Evolutionary conservation across 1,284 basidiomycete species (phyloP).

Genomic region (Austropuccinia psidii): DNA sequence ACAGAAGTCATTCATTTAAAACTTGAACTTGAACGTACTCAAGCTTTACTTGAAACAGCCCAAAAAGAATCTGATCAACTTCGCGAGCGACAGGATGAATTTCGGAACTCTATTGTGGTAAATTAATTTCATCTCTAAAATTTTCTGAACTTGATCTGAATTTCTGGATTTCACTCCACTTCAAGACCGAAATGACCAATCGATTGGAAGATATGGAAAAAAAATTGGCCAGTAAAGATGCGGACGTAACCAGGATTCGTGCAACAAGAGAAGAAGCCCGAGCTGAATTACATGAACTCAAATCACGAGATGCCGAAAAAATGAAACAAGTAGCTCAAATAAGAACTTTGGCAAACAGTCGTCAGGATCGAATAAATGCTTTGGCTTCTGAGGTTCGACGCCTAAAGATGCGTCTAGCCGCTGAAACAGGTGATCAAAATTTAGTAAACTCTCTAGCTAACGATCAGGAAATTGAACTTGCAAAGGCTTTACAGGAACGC

Average conservation of each 20-base stretch:
- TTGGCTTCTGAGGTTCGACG: constrained; percentile 68
- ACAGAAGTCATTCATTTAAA: constrained; percentile 40
- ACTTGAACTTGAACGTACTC: constrained; percentile 40
- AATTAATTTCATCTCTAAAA: not conserved
- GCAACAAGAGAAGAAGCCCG: constrained; percentile 68
- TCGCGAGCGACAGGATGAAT: constrained; percentile 40
- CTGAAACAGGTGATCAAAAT: constrained; percentile 62
- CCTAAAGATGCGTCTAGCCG: constrained; percentile 68
- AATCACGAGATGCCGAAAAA: constrained; percentile 61
- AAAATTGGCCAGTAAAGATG: constrained; percentile 53
- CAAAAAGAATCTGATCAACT: constrained; percentile 41
- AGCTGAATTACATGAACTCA: constrained; percentile 66
- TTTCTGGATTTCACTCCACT: not conserved
- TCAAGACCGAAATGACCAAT: constrained; percentile 29
- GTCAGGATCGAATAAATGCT: constrained; percentile 67
- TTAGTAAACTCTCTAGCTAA: constrained; percentile 62
- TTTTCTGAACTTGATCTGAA: not conserved
- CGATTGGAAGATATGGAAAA: constrained; percentile 39
- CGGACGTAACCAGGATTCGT: constrained; percentile 66
- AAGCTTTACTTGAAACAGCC: constrained; percentile 39
- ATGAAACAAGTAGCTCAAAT: constrained; percentile 62
- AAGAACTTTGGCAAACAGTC: constrained; percentile 62
- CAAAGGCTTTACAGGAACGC: constrained; percentile 58
- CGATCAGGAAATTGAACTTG: constrained; percentile 57
- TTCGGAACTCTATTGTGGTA: constrained; percentile 39